Conservation (phyloP, 768 basidiomycete species). For the Crepidotus variabilis region DNA sequence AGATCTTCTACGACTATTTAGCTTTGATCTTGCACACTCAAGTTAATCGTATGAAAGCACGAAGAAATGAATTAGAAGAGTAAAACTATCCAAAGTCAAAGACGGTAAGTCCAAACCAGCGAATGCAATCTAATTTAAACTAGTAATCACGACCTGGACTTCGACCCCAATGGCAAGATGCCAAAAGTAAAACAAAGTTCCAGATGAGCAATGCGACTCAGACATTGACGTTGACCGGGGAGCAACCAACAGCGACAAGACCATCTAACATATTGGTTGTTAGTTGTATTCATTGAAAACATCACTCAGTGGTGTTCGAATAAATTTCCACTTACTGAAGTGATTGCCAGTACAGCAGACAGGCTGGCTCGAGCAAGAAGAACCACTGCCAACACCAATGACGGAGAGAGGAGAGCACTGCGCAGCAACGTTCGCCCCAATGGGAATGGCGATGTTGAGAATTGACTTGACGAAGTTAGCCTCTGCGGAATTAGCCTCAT, state of each 20-base stretch:
- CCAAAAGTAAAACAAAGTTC: too few relatives aligned
- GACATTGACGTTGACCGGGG: conserved; percentile 9
- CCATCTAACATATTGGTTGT: conserved; percentile 1
- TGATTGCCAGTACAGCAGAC: conserved; percentile 14
- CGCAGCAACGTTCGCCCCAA: conserved; percentile 9
- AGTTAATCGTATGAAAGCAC: too few relatives aligned
- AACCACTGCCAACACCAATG: too few relatives aligned
- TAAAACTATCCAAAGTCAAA: too few relatives aligned
- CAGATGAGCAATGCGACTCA: conserved; percentile 1
- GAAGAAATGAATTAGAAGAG: too few relatives aligned
- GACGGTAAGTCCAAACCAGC: too few relatives aligned
- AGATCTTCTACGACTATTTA: too few relatives aligned
- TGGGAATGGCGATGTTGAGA: not conserved
- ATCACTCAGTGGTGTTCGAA: not conserved
- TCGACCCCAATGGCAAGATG: too few relatives aligned
- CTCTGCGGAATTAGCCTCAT: not conserved
- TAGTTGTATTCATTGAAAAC: not conserved
- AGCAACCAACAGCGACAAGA: conserved; percentile 13
- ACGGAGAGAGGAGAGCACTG: conserved; percentile 12
- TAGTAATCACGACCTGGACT: too few relatives aligned
- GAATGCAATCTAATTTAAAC: too few relatives aligned
- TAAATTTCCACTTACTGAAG: conserved; percentile 13
- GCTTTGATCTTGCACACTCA: too few relatives aligned
- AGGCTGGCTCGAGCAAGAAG: conserved; percentile 7
- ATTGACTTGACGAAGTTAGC: conserved; percentile 1